Conservation (phyloP, 139 green algal genomes). For the Coccomyxa sp. region DNA sequence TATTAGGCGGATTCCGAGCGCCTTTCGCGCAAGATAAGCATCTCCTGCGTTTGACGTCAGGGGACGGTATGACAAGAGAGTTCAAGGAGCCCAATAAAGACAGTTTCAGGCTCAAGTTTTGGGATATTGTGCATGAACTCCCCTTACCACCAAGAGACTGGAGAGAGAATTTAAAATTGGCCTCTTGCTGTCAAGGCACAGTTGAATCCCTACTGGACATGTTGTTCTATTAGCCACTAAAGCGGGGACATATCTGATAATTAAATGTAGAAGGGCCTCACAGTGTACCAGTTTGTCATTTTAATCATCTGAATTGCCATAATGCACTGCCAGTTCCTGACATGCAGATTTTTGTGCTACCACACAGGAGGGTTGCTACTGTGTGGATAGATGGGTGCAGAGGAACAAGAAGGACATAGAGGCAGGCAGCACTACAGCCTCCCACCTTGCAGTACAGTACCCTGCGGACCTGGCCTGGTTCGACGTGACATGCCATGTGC, state of each 20-base stretch:
- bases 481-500: neutral
- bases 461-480: slow-evolving; percentile 3
- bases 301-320: neutral
- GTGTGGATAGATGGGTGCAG: neutral
- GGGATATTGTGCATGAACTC: neutral
- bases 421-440: neutral
- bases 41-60: too few relatives aligned
- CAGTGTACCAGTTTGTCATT: neutral
- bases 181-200: neutral
- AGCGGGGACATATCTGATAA: neutral
- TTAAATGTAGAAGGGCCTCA: neutral
- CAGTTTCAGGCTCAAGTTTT: neutral
- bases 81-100: neutral
- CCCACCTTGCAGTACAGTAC: neutral
- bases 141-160: too few relatives aligned
- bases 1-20: neutral
- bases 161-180: too few relatives aligned
- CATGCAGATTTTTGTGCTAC: neutral
- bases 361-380: neutral
- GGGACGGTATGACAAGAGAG: neutral
- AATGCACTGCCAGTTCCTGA: neutral
- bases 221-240: neutral
- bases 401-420: neutral
- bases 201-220: neutral
- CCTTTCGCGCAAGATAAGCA: neutral